Evolutionary conservation across 306 rosid species (phyloP), one percentile per base, ranked within the genome.

Genomic region (Oemleria cerasiformis): DNA sequence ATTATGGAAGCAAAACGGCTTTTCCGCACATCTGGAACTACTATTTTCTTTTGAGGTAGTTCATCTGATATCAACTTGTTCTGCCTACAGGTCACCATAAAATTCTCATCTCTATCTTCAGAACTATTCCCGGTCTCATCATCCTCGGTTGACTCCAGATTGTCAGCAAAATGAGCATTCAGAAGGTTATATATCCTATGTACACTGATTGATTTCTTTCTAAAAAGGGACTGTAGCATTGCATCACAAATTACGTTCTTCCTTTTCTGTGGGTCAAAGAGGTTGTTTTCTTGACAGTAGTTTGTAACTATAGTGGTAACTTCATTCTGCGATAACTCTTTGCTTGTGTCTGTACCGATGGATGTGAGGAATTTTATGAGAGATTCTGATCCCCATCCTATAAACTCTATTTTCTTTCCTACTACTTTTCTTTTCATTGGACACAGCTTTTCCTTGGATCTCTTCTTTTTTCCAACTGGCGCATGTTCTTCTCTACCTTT

Each of bases 351-450:
- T 74, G 56, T 72, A 41, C 92, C 85, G 11, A 71, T 74, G 42
- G 63, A 17, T 30, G 75, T n/a, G 80, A 92, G 96, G 82, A 92
- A 92, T 36, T 79, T 85, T 73, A 81, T 38, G 38, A 92, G 86
- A 60, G 77, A 56, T 81, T 71, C 82, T 30, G 96, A 85, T 54
- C 87, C 90, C 97, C 97, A 92, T 40, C 93, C 97, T 74, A 74
- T 67, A 77, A 85, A 89, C 65, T 87, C 87, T 36, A 51, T 82
- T 75, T 78, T 83, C 82, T 72, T 83, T 45, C 78, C 70, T 72
- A 77, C 83, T 64, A 0, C 81, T 73, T 76, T 83, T 73, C 65
- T 79, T 71, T 76, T 80, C 34, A 6, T 66, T n/a, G 58, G 7
- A 39, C 42, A 17, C 43, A 8, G 34, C 63, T 84, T 73, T 79